Conservation (phyloP, 306 rosid species). For the Quercus suber region DNA sequence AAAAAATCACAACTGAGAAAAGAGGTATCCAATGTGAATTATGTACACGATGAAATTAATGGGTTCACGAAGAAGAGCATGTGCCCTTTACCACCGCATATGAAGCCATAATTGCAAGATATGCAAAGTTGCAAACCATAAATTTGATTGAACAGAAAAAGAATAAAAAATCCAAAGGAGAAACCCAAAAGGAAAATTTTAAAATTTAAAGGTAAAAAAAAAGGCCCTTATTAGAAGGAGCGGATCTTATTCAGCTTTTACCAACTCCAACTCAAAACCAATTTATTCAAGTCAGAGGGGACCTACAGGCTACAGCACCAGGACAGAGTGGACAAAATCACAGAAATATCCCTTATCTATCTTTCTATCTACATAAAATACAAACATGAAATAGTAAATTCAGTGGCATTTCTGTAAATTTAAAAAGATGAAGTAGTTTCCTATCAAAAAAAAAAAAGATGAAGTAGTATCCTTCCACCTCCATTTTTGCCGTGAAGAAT, state of each 20-base stretch:
- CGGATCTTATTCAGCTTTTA: not conserved
- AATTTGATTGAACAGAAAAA: slow-evolving; percentile 14
- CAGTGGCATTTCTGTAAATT: slow-evolving; percentile 25
- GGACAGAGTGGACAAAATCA: slow-evolving; percentile 14
- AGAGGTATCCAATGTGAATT: slow-evolving; percentile 68
- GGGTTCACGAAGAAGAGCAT: slow-evolving; percentile 48
- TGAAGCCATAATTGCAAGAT: slow-evolving; percentile 44
- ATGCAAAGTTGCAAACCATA: slow-evolving; percentile 6
- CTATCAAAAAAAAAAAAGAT: not conserved
- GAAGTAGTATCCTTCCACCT: slow-evolving; percentile 23
- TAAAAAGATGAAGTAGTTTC: not conserved
- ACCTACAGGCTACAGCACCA: slow-evolving; percentile 36
- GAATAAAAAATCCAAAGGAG: not conserved
- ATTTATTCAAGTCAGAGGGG: slow-evolving; percentile 37
- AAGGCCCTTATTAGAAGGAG: no score
- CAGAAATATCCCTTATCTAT: slow-evolving; percentile 23
- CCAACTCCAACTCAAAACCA: slow-evolving; percentile 30
- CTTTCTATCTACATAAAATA: not conserved
- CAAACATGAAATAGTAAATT: not conserved
- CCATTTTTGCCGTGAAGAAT: slow-evolving; percentile 66
- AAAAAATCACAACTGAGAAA: slow-evolving; percentile 47
- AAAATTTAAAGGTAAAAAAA: no score
- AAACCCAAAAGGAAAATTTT: not conserved
- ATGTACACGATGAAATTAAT: slow-evolving; percentile 47
- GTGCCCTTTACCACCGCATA: slow-evolving; percentile 45